Evolutionary conservation across 2,329 filamentous ascomycete genomes (phyloP).

Genomic region (Lasiodiplodia citricola): DNA sequence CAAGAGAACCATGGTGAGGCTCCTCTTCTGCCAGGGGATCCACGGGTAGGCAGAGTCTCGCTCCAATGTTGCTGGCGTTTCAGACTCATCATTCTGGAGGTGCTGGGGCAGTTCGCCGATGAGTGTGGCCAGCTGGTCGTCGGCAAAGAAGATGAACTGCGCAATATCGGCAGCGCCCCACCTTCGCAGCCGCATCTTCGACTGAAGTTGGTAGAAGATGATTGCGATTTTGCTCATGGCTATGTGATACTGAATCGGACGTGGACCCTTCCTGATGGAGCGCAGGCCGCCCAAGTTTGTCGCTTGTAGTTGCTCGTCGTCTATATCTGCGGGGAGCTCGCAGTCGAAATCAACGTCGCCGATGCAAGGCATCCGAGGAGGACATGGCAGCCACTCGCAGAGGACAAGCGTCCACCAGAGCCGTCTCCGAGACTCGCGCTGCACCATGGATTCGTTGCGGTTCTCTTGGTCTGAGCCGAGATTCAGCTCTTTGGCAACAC

Average conservation of each 20-base stretch:
- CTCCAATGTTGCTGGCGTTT: background rate
- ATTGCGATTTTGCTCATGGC: conserved; percentile 27
- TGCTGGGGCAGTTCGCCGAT: conserved; percentile 29
- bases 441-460: conserved; percentile 20
- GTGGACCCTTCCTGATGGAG: conserved; percentile 10
- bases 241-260: conserved; percentile 30
- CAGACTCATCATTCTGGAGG: conserved; percentile 27
- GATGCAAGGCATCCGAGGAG: conserved; percentile 28
- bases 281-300: background rate
- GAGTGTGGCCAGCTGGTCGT: conserved; percentile 29
- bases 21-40: conserved; percentile 29
- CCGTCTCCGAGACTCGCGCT: conserved; percentile 28
- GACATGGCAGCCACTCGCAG: conserved; percentile 29
- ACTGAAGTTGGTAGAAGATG: conserved; percentile 27
- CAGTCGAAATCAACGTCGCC: conserved; percentile 29
- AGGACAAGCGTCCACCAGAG: conserved; percentile 31
- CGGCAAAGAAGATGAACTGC: conserved; percentile 29
- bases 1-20: conserved; percentile 28
- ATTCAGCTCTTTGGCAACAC: conserved; percentile 28
- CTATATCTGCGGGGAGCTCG: conserved; percentile 28
- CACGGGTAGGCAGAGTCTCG: conserved; percentile 24
- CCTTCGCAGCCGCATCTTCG: conserved; percentile 28
- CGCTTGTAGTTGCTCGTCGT: conserved; percentile 27
- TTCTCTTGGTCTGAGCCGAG: conserved; percentile 26
- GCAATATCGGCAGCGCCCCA: conserved; percentile 28